These are phyloP conservation scores for Yamadazyma triangularis DNA, from an alignment of 1,139 yeast species.

Conservation along the genomic window DNA sequence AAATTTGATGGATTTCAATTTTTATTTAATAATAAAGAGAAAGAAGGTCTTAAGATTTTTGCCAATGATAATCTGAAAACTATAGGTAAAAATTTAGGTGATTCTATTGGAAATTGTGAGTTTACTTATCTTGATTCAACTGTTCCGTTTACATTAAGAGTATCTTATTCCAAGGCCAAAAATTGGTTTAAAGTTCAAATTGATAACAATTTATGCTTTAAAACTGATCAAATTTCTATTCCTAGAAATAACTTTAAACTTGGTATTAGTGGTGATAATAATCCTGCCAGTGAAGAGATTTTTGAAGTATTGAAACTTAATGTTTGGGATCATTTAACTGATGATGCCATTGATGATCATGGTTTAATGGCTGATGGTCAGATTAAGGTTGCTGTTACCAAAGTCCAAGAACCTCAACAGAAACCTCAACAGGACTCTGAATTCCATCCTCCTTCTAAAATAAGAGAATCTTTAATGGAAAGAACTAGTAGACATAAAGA, in stretches of 20 bases:
- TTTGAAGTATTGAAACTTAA: conserved; percentile 58
- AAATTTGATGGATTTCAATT: conserved; percentile 60
- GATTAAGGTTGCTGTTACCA: conserved; percentile 16
- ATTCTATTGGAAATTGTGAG: conserved; percentile 52
- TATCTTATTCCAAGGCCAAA: conserved; percentile 46
- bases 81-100: conserved; percentile 19
- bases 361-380: conserved; percentile 47
- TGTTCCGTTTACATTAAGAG: conserved; percentile 64
- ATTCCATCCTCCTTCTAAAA: conserved; percentile 18
- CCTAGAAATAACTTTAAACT: conserved; percentile 35
- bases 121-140: conserved; percentile 60
- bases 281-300: conserved; percentile 41
- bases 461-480: conserved; percentile 38
- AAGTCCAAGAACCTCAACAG: conserved; percentile 5
- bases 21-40: conserved; percentile 44
- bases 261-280: conserved; percentile 49
- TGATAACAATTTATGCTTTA: conserved; percentile 67
- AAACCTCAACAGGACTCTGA: conserved; percentile 2
- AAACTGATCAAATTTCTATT: conserved; percentile 49
- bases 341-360: conserved; percentile 57
- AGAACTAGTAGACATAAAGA: conserved; percentile 25
- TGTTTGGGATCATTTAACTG: conserved; percentile 48
- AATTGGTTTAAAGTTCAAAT: conserved; percentile 57
- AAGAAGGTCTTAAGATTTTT: conserved; percentile 52
- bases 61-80: conserved; percentile 51